Base-by-base conservation (phyloP, 2,329 filamentous ascomycete species). In the Arthrinium puccinioides region DNA sequence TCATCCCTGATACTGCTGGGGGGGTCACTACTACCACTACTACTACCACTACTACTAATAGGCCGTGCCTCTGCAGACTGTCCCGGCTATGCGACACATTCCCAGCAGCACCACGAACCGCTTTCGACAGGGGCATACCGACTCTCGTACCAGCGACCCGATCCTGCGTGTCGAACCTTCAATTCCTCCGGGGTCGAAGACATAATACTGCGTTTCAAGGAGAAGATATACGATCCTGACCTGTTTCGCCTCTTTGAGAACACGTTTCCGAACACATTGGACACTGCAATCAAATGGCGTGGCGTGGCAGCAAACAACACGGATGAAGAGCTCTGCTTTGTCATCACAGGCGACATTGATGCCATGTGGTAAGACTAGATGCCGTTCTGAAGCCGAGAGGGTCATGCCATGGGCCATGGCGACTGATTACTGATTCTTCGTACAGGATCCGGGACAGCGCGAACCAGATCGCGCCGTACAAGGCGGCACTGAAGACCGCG, bases 361-460 rank as follows among this genome's bases (percentile, higher is more conserved):
- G 35, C 35, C 16, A 37, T 37, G 35, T 37, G 35, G 35, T n/a
- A n/a, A n/a, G n/a, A n/a, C n/a, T n/a, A n/a, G n/a, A n/a, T n/a
- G n/a, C n/a, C n/a, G n/a, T n/a, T n/a, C n/a, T n/a, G n/a, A n/a
- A n/a, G n/a, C n/a, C n/a, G n/a, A n/a, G n/a, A n/a, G n/a, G n/a
- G n/a, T n/a, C n/a, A 94, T 48, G 89, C 90, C 1, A 88, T 94
- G 63, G n/a, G n/a, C n/a, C n/a, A n/a, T n/a, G n/a, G n/a, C n/a
- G n/a, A n/a, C n/a, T n/a, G n/a, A n/a, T n/a, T n/a, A n/a, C n/a
- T 97, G 90, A 90, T n/a, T n/a, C n/a, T n/a, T n/a, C n/a, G n/a
- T n/a, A n/a, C n/a, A n/a, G n/a, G n/a, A 67, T 96, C 36, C 79
- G 90, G 32, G 89, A 97, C 59, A 94, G 85, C 37, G 78, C 82